Evolutionary conservation across 139 green algal genomes (phyloP), one percentile per base, ranked within the genome.

Genomic region (Coccomyxa sp.): DNA sequence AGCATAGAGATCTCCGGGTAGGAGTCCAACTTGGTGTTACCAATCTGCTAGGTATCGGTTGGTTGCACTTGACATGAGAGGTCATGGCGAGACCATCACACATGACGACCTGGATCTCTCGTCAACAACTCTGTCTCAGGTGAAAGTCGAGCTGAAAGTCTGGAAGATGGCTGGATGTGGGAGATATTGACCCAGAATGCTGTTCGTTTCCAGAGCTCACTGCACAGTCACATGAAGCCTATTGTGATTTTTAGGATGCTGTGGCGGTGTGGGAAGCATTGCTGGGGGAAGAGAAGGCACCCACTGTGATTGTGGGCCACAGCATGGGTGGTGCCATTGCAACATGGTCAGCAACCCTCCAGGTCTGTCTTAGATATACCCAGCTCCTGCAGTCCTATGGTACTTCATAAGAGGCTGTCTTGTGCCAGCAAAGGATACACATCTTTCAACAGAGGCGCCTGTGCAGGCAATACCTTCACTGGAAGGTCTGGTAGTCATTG

Each of bases 321-420:
- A 95, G 88, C 81, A 97, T 98, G 93, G 95, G 96, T 10, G 96
- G 93, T 1, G 95, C 94, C 0, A 82, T 98, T 0, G 96, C 92
- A 7, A 89, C 94, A 75, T 90, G 91, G 77, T 87, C 89, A 11
- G 93, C 92, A 16, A 86, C 88, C 12, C 82, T 58, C 18, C 87
- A 90, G 76, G 80, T 86, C 58, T 93, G 30, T 25, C 25, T 11
- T 25, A 71, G 38, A 51, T 3, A 51, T 51, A 11, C 38, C 38
- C 38, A 51, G 38, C 38, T 51, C 38, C 21, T 9, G 63, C 63
- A 71, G 18, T 25, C n/a, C 28, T 76, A 82, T 79, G 30, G 10
- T 25, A 23, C 15, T 79, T 18, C n/a, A 28, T 45, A 57, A 31
- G 18, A 79, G 75, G 27, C 28, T 58, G 28, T 27, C 27, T 51